These are phyloP conservation scores for Trypanosoma cruzi DNA, from an alignment of 208 protist species.

Conservation along the genomic window DNA sequence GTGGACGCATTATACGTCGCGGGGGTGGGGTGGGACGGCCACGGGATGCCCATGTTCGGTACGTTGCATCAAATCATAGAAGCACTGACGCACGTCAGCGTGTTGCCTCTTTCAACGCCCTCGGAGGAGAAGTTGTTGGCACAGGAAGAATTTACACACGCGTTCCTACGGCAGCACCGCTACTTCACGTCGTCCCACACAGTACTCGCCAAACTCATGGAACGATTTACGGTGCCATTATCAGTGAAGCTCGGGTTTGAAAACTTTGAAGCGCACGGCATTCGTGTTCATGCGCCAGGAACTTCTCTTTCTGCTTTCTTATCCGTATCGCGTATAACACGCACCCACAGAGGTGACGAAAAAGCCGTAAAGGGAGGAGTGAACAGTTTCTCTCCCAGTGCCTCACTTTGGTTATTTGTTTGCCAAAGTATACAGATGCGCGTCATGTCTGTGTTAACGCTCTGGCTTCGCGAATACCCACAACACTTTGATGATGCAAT, in stretches of 20 bases:
- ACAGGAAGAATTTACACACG: constrained; percentile 28
- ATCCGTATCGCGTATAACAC: background rate
- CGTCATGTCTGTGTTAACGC: constrained; percentile 51
- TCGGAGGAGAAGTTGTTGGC: constrained; percentile 15
- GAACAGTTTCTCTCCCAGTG: constrained; percentile 42
- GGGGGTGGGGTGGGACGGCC: constrained; percentile 22
- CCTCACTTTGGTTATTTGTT: constrained; percentile 52
- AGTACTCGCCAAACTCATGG: constrained; percentile 61
- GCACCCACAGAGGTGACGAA: background rate
- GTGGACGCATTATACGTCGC: constrained; percentile 37
- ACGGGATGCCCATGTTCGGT: constrained; percentile 41
- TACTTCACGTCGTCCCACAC: constrained; percentile 48
- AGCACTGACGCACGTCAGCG: constrained; percentile 57
- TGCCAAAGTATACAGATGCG: constrained; percentile 46
- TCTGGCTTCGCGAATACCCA: constrained; percentile 55
- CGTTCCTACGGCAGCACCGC: constrained; percentile 63
- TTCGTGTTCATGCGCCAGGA: constrained; percentile 46
- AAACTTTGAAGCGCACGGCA: constrained; percentile 46
- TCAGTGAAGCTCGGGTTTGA: constrained; percentile 47
- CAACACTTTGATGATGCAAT: constrained; percentile 61
- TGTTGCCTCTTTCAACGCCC: constrained; percentile 20
- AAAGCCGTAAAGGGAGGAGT: constrained; percentile 22
- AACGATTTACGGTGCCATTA: constrained; percentile 56
- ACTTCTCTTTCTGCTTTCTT: background rate
- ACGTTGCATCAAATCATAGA: constrained; percentile 69